Base-by-base conservation (phyloP, 768 basidiomycete genomes). In the Mycena indigotica region DNA sequence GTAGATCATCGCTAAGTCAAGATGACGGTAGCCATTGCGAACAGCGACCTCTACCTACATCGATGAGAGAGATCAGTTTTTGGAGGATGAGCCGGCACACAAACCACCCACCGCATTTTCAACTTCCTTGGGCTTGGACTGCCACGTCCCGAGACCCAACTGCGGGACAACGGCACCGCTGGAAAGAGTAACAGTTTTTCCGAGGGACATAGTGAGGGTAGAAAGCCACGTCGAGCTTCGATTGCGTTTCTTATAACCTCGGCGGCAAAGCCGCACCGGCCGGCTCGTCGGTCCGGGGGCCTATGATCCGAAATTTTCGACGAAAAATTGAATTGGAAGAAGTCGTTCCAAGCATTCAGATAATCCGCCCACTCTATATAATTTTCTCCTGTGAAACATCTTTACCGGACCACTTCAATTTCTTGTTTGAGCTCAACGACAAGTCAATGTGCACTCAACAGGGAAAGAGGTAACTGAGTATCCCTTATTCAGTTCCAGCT, bases 1-100 rank as follows among this genome's bases (percentile, higher is more conserved):
- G 72, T 94, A 94, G 46, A 89, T 77, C 82, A 82, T 82, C 3
- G 92, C 93, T 19, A 90, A 81, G 71, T 95, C 93, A 62, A 95
- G 83, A 72, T 95, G 93, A 49, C 90, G 80, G 70, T 93, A 94
- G 1, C 91, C 91, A 63, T 81, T 80, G 52, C 80, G 77, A 29
- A 95, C 80, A 26, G 93, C 92, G 63, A 79, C 77, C 70, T 89
- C 88, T 50, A 91, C 88, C 90, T 91, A 44, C 38, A 56, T 56
- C 35, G 57, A 30, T 6, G 8, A 15, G 30, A 52, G 32, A 62
- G 25, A 59, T 58, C 35, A 56, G 51, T 41, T 40, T 60, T 19
- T 13, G 62, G n/a, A n/a, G n/a, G n/a, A n/a, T n/a, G n/a, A n/a
- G n/a, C 32, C 24, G 16, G 24, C 30, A 35, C n/a, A n/a, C 49